Base-by-base conservation (phyloP, 345 rosid genomes). In the Aquilaria yunnanensis region DNA sequence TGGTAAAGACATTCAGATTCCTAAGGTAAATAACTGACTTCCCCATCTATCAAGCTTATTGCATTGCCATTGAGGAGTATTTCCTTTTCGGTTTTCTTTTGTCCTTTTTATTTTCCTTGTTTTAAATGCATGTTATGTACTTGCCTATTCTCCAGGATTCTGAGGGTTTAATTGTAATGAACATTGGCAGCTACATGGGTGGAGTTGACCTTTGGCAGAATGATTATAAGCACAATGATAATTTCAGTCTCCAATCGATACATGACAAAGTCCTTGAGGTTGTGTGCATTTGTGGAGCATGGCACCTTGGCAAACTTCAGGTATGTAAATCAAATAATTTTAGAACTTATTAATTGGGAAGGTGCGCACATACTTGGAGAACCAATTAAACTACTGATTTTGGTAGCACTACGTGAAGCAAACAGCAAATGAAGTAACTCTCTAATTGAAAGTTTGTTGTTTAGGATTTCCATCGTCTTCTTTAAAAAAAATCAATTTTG, bases 271-370 rank as follows among this genome's bases (percentile, higher is more conserved):
- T 74, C 46, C 84, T 89, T 12, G 96, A 89, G 77, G 90, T 89
- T 61, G 96, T 89, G 41, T 84, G 87, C 37, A 73, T 89, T 45
- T 75, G 85, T 59, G 96, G 96, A 67, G 91, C 96, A 11, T 89
- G 96, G 96, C 96, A 89, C 66, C 92, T 89, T 13, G 96, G 96
- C 56, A 89, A 89, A 66, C 85, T 89, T 72, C 96, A 89, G 92
- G 96, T 85, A 16, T 37, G 2, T 37, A 37, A 37, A 9, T 9
- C 5, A 37, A 37, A 37, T 37, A 37, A 37, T 37, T 5, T 37
- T 37, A 5, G 43, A 37, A 3, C 43, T 37, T 9, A 37, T 37
- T 37, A 37, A 3, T 37, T 2, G 43, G 43, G 43, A 37, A 37
- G 43, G 43, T 5, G 43, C 1, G 8, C 43, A 9, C 23, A 23